These are phyloP conservation scores for Gossypium lobatum DNA, from an alignment of 441 rosid genomes.

Conservation along the genomic window DNA sequence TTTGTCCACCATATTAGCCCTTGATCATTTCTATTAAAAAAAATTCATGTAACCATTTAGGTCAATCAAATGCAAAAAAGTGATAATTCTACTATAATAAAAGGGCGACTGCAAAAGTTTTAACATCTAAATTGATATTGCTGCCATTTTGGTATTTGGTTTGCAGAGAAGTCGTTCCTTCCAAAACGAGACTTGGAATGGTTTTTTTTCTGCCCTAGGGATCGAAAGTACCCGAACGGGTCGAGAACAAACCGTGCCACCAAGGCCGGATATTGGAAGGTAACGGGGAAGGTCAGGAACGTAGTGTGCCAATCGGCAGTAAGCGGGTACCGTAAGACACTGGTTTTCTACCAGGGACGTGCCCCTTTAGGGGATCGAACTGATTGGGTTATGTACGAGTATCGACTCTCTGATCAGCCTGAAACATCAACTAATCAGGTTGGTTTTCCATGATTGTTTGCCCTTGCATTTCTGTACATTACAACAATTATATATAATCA, in stretches of 20 bases:
- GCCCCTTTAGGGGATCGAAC: slow-evolving; percentile 77
- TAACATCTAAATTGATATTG: too few relatives aligned
- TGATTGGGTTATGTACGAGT: slow-evolving; percentile 81
- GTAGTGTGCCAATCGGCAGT: slow-evolving; percentile 50
- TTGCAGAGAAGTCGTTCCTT: slow-evolving; percentile 74
- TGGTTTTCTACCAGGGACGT: slow-evolving; percentile 73
- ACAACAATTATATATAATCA: neutral
- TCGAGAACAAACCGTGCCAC: slow-evolving; percentile 64
- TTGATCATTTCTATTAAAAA: too few relatives aligned
- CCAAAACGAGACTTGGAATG: slow-evolving; percentile 79
- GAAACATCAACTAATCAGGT: slow-evolving; percentile 50
- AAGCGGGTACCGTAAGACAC: slow-evolving; percentile 63
- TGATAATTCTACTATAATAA: too few relatives aligned
- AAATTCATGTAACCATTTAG: too few relatives aligned
- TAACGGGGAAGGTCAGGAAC: slow-evolving; percentile 77
- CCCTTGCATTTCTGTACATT: neutral
- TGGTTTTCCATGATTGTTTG: neutral
- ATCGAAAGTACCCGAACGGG: slow-evolving; percentile 63
- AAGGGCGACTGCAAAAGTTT: too few relatives aligned
- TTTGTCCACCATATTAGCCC: too few relatives aligned
- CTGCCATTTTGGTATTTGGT: neutral
- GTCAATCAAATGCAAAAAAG: too few relatives aligned
- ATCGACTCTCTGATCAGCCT: slow-evolving; percentile 54
- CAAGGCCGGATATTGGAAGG: slow-evolving; percentile 70
- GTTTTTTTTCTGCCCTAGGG: slow-evolving; percentile 82